Evolutionary conservation across 2,329 filamentous ascomycete species (phyloP).

Genomic region (Neopestalotiopsis clavispora): DNA sequence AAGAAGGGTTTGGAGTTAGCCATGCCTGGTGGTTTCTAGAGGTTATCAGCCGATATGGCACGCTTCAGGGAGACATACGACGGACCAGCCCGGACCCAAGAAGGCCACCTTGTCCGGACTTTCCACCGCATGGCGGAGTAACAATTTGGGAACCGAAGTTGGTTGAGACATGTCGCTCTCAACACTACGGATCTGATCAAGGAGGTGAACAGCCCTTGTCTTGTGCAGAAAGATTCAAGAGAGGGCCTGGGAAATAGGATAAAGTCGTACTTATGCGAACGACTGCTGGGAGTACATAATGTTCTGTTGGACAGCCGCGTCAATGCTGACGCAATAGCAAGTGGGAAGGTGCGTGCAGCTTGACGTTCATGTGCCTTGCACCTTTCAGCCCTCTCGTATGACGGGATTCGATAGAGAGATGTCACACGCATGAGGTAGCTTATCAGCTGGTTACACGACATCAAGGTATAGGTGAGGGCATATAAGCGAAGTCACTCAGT

Average conservation of each 20-base stretch:
- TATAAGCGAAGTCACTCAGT: constrained; percentile 2
- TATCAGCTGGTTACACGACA: not conserved
- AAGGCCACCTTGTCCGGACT: constrained; percentile 13
- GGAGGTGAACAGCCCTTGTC: not conserved
- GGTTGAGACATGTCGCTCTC: constrained; percentile 15
- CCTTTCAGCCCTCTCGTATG: not conserved
- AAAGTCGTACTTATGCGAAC: not conserved
- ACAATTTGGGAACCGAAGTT: constrained; percentile 14
- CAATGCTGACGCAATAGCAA: constrained; percentile 7
- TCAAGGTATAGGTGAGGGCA: not conserved
- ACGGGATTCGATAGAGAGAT: not conserved
- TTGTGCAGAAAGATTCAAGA: not conserved
- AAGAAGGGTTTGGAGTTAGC: not conserved
- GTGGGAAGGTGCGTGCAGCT: constrained; percentile 5
- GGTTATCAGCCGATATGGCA: no score
- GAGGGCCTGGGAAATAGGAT: not conserved
- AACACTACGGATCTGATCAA: not conserved
- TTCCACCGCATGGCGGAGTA: constrained; percentile 15
- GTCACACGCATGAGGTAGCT: not conserved
- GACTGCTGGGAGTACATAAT: not conserved
- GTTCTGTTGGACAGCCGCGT: not conserved
- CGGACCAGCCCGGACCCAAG: constrained; percentile 7
- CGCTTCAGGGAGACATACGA: not conserved
- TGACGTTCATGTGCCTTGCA: not conserved
- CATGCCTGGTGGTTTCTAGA: not conserved